Evolutionary conservation across 208 protist genomes (phyloP).

Genomic region (Acanthamoeba triangularis): DNA sequence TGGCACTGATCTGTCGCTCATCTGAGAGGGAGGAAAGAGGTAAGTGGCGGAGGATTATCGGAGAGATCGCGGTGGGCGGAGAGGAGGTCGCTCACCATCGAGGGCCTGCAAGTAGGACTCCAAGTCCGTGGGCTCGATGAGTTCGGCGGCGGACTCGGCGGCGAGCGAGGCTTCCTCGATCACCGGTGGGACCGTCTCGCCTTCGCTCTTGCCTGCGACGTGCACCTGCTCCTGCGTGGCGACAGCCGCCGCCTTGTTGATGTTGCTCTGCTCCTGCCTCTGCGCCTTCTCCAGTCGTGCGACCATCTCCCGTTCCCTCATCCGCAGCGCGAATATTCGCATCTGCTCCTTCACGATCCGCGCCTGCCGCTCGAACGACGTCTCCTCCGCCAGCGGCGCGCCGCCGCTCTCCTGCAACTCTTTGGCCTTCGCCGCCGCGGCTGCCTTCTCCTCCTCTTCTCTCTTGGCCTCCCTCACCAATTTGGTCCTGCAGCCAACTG

Average conservation of each 20-base stretch:
- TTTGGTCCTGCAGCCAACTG: background rate
- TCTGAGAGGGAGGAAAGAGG: background rate
- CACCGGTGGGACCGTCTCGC: background rate
- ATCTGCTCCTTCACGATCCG: slow-evolving; percentile 26
- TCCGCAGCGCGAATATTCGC: background rate
- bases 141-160: background rate
- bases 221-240: background rate
- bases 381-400: background rate
- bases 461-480: background rate
- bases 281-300: background rate
- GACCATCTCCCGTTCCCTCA: background rate
- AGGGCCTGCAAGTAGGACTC: slow-evolving; percentile 6
- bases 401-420: background rate
- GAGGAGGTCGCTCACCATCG: too few species aligned
- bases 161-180: background rate
- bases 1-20: background rate
- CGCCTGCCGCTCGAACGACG: slow-evolving; percentile 14
- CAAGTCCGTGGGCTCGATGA: background rate
- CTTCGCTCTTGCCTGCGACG: too few species aligned
- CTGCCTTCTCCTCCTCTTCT: background rate
- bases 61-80: background rate
- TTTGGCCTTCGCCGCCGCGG: background rate
- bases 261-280: background rate
- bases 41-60: background rate
- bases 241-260: background rate